Conservation (phyloP, 345 rosid genomes). For the Corchorus olitorius region DNA sequence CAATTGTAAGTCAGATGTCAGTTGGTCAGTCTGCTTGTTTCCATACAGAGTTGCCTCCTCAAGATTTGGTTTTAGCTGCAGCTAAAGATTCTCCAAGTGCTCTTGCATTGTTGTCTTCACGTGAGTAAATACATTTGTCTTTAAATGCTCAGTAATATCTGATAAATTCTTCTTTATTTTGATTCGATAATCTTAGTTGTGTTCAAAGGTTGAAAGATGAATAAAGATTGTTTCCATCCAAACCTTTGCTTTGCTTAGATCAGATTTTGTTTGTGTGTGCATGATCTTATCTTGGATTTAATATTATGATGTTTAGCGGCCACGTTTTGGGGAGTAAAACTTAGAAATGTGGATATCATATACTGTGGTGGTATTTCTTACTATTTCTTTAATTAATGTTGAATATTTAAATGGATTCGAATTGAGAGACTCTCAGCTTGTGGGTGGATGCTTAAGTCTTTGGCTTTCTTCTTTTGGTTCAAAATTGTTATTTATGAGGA, state of each 20-base stretch:
- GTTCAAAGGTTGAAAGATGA: background rate
- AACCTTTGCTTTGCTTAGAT: background rate
- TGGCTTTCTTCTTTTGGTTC: background rate
- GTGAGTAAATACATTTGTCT: constrained; percentile 41
- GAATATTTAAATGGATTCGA: background rate
- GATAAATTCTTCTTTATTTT: constrained; percentile 17
- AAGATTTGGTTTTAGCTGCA: constrained; percentile 66
- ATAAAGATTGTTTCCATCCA: background rate
- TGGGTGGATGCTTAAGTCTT: background rate
- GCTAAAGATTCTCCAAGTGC: constrained; percentile 49
- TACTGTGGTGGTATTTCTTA: background rate
- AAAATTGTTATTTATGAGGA: background rate
- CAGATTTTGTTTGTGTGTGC: background rate
- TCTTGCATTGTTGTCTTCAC: constrained; percentile 46
- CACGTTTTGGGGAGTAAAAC: background rate
- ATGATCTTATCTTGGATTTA: background rate
- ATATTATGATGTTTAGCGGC: background rate
- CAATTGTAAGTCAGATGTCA: constrained; percentile 71
- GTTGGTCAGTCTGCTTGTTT: constrained; percentile 78
- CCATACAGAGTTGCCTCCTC: constrained; percentile 37
- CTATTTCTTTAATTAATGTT: background rate
- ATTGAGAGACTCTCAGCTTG: background rate
- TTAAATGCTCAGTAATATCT: constrained; percentile 23
- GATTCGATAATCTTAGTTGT: constrained; percentile 9
- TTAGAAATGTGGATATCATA: background rate